Conservation (phyloP, 345 rosid species). For the Draba incana region DNA sequence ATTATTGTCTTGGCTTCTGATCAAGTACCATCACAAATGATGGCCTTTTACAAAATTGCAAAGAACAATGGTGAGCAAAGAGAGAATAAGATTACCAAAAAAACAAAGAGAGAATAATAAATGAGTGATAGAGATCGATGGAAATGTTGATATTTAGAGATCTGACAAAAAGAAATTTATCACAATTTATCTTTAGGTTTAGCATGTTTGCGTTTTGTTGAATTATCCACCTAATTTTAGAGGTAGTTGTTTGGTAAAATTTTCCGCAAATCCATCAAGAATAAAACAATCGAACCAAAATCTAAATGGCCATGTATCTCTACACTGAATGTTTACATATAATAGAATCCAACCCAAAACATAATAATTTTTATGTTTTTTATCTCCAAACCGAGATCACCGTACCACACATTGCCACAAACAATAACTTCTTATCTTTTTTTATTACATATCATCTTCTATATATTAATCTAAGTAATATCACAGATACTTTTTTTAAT, state of each 20-base stretch:
- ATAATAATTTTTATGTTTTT: neutral
- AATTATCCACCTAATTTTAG: neutral
- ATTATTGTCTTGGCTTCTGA: constrained; percentile 39
- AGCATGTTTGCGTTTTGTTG: neutral
- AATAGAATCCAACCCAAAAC: neutral
- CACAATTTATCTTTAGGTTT: neutral
- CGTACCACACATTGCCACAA: constrained; percentile 22
- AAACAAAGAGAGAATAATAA: constrained; percentile 23
- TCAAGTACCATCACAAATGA: constrained; percentile 33
- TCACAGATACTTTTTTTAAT: neutral
- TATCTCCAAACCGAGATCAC: neutral
- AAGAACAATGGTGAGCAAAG: constrained; percentile 23
- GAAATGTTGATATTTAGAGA: neutral
- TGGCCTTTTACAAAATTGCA: constrained; percentile 23
- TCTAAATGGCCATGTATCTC: neutral
- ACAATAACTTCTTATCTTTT: neutral
- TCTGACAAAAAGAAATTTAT: no score
- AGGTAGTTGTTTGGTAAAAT: neutral
- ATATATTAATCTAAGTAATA: neutral
- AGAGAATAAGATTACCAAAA: neutral
- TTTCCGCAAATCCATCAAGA: neutral
- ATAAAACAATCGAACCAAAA: constrained; percentile 2
- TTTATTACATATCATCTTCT: neutral
- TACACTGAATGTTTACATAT: neutral
- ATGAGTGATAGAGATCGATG: constrained; percentile 29